A percentile compares a stretch with the other conserved stretches of the same genome.
phyloP scores from a whole-genome alignment of 164 flowering plant genomes.

The Liriodendron chinense region DNA sequence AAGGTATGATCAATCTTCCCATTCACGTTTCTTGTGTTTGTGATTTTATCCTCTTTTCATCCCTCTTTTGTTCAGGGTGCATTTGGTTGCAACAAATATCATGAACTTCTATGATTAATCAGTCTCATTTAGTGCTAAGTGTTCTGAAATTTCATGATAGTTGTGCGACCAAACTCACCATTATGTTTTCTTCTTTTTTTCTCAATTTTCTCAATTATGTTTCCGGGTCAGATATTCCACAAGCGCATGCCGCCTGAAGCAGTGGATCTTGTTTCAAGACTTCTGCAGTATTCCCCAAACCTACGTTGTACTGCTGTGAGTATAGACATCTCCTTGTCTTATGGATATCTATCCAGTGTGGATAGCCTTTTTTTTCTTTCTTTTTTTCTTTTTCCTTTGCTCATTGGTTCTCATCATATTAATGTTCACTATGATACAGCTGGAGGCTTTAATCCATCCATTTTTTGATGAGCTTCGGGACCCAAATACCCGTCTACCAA shows the following conservation, averaged over 20 bases:
- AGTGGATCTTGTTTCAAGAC: slow-evolving; percentile 60
- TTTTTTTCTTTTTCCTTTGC: background rate
- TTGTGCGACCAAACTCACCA: too few species aligned
- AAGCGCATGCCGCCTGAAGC: slow-evolving; percentile 71
- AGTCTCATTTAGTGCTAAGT: too few species aligned
- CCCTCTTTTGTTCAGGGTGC: background rate
- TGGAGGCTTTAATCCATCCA: slow-evolving; percentile 69
- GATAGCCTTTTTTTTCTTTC: background rate
- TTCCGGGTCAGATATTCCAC: slow-evolving; percentile 43
- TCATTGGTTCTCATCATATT: background rate
- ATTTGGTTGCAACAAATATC: background rate
- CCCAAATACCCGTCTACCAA: slow-evolving; percentile 63
- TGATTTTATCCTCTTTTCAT: background rate
- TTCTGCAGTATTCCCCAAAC: slow-evolving; percentile 55
- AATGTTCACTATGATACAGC: slow-evolving; percentile 32
- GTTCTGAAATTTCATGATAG: too few species aligned
- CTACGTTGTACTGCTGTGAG: slow-evolving; percentile 63
- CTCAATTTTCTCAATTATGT: too few species aligned
- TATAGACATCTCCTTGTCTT: slow-evolving; percentile 2
- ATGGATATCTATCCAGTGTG: background rate
- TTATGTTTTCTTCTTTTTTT: background rate
- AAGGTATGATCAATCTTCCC: slow-evolving; percentile 34
- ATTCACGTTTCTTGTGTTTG: background rate
- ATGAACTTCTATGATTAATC: too few species aligned
- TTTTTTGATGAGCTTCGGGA: slow-evolving; percentile 82